Percentiles rank a stretch among this genome's conserved stretches.
Conservation (phyloP, 2,329 filamentous ascomycete species). For the Cytospora mali region DNA sequence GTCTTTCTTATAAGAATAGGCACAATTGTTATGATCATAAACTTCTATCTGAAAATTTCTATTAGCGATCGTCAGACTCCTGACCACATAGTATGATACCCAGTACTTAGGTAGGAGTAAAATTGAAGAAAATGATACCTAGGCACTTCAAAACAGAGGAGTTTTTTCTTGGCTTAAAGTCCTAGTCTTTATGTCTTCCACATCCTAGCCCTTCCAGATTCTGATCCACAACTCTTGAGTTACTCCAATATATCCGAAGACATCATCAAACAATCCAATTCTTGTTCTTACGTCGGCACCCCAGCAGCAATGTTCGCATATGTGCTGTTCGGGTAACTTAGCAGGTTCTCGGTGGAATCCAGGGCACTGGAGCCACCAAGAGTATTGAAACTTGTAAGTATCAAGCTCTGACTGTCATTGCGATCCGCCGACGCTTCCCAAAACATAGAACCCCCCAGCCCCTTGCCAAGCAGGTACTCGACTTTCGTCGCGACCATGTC, state of each 20-base stretch:
- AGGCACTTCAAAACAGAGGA: neutral
- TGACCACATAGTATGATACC: no score
- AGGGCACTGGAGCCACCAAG: slow-evolving; percentile 49
- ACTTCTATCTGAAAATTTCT: neutral
- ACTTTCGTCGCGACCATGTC: slow-evolving; percentile 64
- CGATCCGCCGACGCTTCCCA: slow-evolving; percentile 79
- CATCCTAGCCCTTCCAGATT: neutral
- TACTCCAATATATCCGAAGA: neutral
- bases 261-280: neutral
- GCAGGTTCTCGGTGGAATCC: slow-evolving; percentile 51
- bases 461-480: slow-evolving; percentile 61
- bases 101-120: no score
- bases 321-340: slow-evolving; percentile 55
- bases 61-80: no score
- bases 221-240: neutral
- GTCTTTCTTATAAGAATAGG: neutral
- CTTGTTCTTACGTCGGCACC: slow-evolving; percentile 28
- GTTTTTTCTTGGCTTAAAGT: neutral
- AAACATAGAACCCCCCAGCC: slow-evolving; percentile 80
- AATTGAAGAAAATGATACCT: neutral
- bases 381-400: slow-evolving; percentile 47
- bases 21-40: neutral
- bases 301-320: slow-evolving; percentile 57
- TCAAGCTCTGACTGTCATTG: slow-evolving; percentile 61
- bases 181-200: neutral